Percentiles rank a stretch among this genome's conserved stretches.
Evolutionary conservation across 768 basidiomycete species (phyloP).

Genomic region (Calvatia gigantea): DNA sequence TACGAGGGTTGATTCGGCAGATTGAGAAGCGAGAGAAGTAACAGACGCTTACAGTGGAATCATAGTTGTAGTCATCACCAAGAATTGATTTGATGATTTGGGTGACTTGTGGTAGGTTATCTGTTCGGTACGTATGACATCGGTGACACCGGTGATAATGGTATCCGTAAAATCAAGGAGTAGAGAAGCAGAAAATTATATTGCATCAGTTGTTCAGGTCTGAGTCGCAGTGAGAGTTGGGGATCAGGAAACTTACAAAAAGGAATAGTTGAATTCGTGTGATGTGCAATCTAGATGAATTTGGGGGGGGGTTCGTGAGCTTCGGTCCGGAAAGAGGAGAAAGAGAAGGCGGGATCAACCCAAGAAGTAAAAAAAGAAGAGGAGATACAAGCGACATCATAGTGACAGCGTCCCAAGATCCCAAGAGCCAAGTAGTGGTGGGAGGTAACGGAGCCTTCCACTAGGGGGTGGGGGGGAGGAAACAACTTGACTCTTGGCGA

Average conservation of each 20-base stretch:
- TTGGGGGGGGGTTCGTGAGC: constrained; percentile 11
- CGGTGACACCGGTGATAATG: not conserved
- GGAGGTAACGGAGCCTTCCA: not conserved
- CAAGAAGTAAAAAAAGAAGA: not conserved
- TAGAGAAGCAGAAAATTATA: not conserved
- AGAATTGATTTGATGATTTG: constrained; percentile 49
- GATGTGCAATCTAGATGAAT: constrained; percentile 46
- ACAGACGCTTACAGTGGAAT: constrained; percentile 44
- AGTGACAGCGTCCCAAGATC: not conserved
- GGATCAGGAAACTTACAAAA: constrained; percentile 34
- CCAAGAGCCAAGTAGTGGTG: too few relatives aligned
- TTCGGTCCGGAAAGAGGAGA: not conserved
- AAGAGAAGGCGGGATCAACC: not conserved
- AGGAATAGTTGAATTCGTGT: constrained; percentile 57
- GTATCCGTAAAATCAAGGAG: not conserved
- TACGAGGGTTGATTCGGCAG: not conserved
- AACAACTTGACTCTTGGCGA: not conserved
- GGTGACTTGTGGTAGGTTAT: constrained; percentile 58
- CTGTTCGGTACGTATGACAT: constrained; percentile 24
- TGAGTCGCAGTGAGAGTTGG: not conserved
- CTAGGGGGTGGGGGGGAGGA: not conserved
- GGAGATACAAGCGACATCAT: not conserved
- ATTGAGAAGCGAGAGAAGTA: not conserved
- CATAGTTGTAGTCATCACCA: constrained; percentile 57
- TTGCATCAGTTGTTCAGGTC: constrained; percentile 1